Base-by-base conservation (phyloP, 1,284 basidiomycete species). In the Coriolopsis trogii region DNA sequence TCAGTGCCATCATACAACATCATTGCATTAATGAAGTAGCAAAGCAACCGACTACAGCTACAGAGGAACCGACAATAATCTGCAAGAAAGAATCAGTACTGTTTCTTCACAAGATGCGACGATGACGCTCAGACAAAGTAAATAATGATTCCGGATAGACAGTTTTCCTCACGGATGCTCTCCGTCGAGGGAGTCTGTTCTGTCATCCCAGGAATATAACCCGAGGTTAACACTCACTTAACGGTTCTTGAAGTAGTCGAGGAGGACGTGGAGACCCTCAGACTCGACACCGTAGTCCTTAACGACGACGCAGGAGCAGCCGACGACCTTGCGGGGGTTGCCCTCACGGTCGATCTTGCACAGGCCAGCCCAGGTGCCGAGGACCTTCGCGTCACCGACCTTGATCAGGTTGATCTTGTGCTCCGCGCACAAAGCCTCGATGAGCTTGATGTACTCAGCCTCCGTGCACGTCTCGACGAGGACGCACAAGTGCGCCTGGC, bases 341-440 rank as follows among this genome's bases (percentile, higher is more conserved):
- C 96, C 96, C 81, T 99, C 96, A 68, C 94, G 87, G 81, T 98
- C 95, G 73, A 98, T 97, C 82, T 97, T 97, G 87, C 95, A 98
- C 60, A 99, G 86, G 74, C 96, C 96, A 67, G 94, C 95, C 96
- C 96, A 98, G 68, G 91, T 93, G 53, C 95, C 96, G 67, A 99
- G 89, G 64, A 96, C 87, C 81, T 99, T 99, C 70, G 93, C 91
- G 77, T 98, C 96, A 66, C 85, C 85, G 69, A 99, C 94, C 81
- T 98, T 98, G 89, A 98, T 98, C 63, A 98, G 80, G 84, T 96
- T 95, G 79, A 98, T 98, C 77, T 95, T 95, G 87, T 98, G 93
- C 82, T 98, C 95, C 64, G 93, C 93, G 76, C 96, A 98, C 70
- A 98, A 93, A 48, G 95, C 96, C 80, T 98, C 95, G 65, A 98